Conservation (phyloP, 192 early-diverging fungal species). For the Coemansia sp. region DNA sequence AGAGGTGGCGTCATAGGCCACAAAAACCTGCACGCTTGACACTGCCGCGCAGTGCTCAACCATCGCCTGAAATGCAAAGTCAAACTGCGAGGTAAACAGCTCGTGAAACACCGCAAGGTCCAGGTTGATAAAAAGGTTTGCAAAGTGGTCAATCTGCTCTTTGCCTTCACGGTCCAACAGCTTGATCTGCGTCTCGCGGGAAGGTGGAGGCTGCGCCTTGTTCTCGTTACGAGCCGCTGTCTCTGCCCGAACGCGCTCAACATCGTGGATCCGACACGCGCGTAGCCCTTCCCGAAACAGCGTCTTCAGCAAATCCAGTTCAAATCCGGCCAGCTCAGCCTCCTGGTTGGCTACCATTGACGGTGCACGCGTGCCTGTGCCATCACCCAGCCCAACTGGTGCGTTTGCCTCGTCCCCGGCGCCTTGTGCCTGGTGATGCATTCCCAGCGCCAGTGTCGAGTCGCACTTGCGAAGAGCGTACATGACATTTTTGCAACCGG, state of each 20-base stretch:
- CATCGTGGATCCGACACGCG: constrained; percentile 50
- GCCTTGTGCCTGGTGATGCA: constrained; percentile 16
- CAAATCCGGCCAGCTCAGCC: constrained; percentile 45
- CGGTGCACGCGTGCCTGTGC: not conserved
- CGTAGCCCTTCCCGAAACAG: constrained; percentile 52
- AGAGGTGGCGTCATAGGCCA: constrained; percentile 67
- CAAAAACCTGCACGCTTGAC: constrained; percentile 84
- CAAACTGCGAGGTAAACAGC: constrained; percentile 87
- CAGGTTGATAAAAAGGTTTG: constrained; percentile 74
- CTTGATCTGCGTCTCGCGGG: constrained; percentile 57
- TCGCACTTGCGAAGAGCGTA: constrained; percentile 71
- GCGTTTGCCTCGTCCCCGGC: constrained; percentile 4
- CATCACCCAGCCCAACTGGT: not conserved
- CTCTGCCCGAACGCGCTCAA: constrained; percentile 31
- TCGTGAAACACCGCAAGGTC: constrained; percentile 94
- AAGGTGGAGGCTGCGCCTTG: not conserved
- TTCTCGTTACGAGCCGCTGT: constrained; percentile 5
- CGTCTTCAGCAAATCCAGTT: constrained; percentile 43
- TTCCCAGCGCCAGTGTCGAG: constrained; percentile 56
- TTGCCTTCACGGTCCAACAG: constrained; percentile 81
- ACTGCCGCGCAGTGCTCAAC: constrained; percentile 73
- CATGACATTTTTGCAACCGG: constrained; percentile 80
- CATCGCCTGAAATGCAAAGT: constrained; percentile 80
- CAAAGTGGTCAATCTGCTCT: constrained; percentile 88
- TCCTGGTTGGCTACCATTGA: constrained; percentile 32